phyloP scores from a whole-genome alignment of 2,329 filamentous ascomycete genomes.

The Pseudopyrenochaeta lycopersici region DNA sequence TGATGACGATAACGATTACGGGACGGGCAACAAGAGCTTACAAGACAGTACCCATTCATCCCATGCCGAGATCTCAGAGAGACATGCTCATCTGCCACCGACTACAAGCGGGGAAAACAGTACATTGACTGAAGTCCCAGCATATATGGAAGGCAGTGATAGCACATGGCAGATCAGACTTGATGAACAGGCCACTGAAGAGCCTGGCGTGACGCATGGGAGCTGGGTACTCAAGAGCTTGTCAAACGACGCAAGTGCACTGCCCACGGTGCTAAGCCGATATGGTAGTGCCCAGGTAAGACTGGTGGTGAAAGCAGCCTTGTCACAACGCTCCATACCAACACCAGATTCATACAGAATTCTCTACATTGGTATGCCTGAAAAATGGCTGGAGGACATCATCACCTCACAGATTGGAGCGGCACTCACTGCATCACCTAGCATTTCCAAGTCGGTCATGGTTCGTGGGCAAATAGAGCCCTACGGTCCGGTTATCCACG shows the following conservation, averaged over 20 bases:
- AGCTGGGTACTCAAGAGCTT: constrained; percentile 34
- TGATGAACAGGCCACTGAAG: constrained; percentile 29
- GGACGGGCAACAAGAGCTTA: constrained; percentile 26
- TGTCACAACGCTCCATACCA: constrained; percentile 35
- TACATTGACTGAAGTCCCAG: constrained; percentile 39
- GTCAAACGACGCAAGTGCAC: constrained; percentile 25
- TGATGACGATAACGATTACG: constrained; percentile 43
- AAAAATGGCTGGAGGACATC: constrained; percentile 40
- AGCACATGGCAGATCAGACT: constrained; percentile 30
- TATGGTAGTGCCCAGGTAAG: constrained; percentile 40
- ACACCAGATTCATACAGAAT: constrained; percentile 42
- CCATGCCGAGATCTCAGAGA: constrained; percentile 20
- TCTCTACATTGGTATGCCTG: constrained; percentile 42
- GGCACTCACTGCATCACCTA: constrained; percentile 41
- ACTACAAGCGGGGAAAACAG: constrained; percentile 35
- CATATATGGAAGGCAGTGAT: constrained; percentile 33
- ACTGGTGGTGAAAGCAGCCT: constrained; percentile 37
- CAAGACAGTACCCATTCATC: constrained; percentile 30
- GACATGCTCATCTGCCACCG: constrained; percentile 25
- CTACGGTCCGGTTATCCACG: constrained; percentile 38
- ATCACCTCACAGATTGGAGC: constrained; percentile 41
- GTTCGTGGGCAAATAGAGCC: constrained; percentile 45
- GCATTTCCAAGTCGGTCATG: constrained; percentile 45
- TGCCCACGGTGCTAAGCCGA: constrained; percentile 33
- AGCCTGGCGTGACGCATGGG: constrained; percentile 21